Evolutionary conservation across 257 asterid species (phyloP).

Genomic region (Jacaranda mimosifolia): DNA sequence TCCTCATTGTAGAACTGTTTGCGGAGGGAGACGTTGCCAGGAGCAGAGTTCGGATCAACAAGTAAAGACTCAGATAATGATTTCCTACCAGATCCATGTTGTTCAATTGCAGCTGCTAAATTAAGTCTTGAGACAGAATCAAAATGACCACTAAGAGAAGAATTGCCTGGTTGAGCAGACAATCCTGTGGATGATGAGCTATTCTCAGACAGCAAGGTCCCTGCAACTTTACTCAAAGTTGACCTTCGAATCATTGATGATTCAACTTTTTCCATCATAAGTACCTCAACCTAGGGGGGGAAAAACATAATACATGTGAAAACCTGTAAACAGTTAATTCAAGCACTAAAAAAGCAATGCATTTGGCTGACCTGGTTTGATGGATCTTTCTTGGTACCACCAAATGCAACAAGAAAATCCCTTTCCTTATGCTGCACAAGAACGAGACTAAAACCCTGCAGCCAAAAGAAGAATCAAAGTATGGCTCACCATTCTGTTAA

Average conservation of each 20-base stretch:
- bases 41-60: slow-evolving; percentile 63
- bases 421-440: slow-evolving; percentile 92
- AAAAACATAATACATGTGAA: slow-evolving; percentile 28
- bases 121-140: slow-evolving; percentile 73
- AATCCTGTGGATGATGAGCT: slow-evolving; percentile 45
- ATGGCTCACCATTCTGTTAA: not conserved
- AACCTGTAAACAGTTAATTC: slow-evolving; percentile 2
- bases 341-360: slow-evolving; percentile 28
- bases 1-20: slow-evolving; percentile 82
- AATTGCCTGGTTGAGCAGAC: slow-evolving; percentile 62
- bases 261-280: slow-evolving; percentile 82
- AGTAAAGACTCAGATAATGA: slow-evolving; percentile 90
- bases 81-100: slow-evolving; percentile 93
- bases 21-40: slow-evolving; percentile 87
- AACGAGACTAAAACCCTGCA: slow-evolving; percentile 96
- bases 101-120: slow-evolving; percentile 80
- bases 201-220: slow-evolving; percentile 71
- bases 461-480: slow-evolving; percentile 32
- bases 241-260: slow-evolving; percentile 74
- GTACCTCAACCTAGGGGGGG: slow-evolving; percentile 79
- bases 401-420: slow-evolving; percentile 96
- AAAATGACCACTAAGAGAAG: slow-evolving; percentile 54
- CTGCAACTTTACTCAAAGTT: slow-evolving; percentile 84
- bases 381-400: slow-evolving; percentile 95
- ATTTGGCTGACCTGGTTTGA: slow-evolving; percentile 73